These are phyloP conservation scores for Spergularia bocconei DNA, from an alignment of 148 eudicot genomes.

Conservation along the genomic window DNA sequence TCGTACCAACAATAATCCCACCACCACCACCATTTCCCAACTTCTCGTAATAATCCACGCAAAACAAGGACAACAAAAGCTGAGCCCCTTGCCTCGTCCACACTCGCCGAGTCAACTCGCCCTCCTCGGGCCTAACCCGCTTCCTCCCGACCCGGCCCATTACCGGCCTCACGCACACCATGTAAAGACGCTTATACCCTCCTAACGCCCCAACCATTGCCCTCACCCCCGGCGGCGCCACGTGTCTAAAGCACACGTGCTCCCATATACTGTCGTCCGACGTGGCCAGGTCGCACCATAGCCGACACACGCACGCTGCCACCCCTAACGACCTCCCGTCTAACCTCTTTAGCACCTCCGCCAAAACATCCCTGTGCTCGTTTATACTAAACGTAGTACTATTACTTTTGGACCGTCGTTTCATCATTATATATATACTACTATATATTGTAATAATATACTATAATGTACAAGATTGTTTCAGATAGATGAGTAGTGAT, in stretches of 20 bases:
- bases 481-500: too few relatives aligned
- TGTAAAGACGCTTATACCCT: conserved; percentile 74
- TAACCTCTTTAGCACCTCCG: conserved; percentile 59
- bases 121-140: conserved; percentile 11
- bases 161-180: conserved; percentile 55
- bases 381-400: conserved; percentile 43
- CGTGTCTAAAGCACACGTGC: conserved; percentile 73
- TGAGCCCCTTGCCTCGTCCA: conserved; percentile 70
- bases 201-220: conserved; percentile 58
- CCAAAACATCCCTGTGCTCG: conserved; percentile 61
- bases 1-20: conserved; percentile 29
- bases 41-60: conserved; percentile 86
- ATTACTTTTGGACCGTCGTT: too few relatives aligned
- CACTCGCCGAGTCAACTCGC: conserved; percentile 32
- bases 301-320: conserved; percentile 73
- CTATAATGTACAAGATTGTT: too few relatives aligned
- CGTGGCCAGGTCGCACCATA: conserved; percentile 48
- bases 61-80: conserved; percentile 68
- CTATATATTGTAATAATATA: too few relatives aligned
- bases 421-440: too few relatives aligned
- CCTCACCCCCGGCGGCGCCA: conserved; percentile 40
- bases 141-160: conserved; percentile 25
- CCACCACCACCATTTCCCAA: conserved; percentile 37
- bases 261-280: conserved; percentile 76
- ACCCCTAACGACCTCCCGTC: conserved; percentile 55